Evolutionary conservation across 2,329 filamentous ascomycete genomes (phyloP).

Genomic region (Graphilbum ipis-grandicollis): DNA sequence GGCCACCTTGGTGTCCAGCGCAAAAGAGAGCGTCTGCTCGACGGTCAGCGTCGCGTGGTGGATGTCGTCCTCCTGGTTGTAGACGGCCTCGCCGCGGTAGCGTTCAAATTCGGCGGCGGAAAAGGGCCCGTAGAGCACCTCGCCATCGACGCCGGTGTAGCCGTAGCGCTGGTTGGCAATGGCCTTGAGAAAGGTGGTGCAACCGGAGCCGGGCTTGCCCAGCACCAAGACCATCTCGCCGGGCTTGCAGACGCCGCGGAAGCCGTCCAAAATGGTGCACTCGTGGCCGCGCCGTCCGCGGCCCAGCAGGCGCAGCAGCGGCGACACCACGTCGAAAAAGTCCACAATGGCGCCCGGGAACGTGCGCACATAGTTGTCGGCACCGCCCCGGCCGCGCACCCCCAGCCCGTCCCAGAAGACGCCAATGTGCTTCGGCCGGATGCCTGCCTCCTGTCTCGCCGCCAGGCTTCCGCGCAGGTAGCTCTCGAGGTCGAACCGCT

Average conservation of each 20-base stretch:
- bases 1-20: constrained; percentile 41
- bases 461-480: constrained; percentile 54
- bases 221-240: constrained; percentile 41
- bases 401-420: constrained; percentile 65
- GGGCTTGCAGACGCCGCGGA: constrained; percentile 34
- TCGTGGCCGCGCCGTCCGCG: too few relatives aligned
- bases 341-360: constrained; percentile 62
- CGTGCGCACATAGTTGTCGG: constrained; percentile 54
- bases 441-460: constrained; percentile 60
- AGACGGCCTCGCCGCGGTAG: constrained; percentile 22
- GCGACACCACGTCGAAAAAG: constrained; percentile 60
- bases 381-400: constrained; percentile 57
- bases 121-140: constrained; percentile 44
- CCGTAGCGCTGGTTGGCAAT: constrained; percentile 53
- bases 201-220: constrained; percentile 39
- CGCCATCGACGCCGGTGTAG: constrained; percentile 46
- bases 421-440: constrained; percentile 63
- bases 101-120: constrained; percentile 25
- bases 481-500: constrained; percentile 58
- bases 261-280: constrained; percentile 49
- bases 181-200: constrained; percentile 38
- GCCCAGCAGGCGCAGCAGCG: constrained; percentile 45
- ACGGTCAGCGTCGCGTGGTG: constrained; percentile 54
- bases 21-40: constrained; percentile 48
- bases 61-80: constrained; percentile 50